Percentiles rank a stretch among this genome's conserved stretches.
Evolutionary conservation across 768 basidiomycete genomes (phyloP).

Genomic region (Lepiota brunneoincarnata): DNA sequence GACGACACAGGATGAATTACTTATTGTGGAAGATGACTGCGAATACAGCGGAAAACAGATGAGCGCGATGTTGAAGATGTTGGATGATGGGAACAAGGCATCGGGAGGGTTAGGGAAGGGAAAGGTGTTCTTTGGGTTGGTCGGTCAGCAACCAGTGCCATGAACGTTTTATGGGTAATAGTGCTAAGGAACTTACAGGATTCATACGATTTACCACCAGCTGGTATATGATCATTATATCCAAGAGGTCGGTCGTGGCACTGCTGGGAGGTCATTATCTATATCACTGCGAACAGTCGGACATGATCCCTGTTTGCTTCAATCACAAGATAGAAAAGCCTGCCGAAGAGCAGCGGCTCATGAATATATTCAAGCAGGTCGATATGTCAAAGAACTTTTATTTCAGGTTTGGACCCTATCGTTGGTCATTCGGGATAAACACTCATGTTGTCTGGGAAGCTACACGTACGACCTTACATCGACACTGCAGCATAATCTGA

Average conservation of each 20-base stretch:
- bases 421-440: neutral
- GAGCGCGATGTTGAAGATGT: constrained; percentile 88
- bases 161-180: neutral
- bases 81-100: constrained; percentile 90
- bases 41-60: constrained; percentile 89
- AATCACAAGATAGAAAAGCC: constrained; percentile 86
- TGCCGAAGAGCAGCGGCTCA: constrained; percentile 83
- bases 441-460: constrained; percentile 36
- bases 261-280: constrained; percentile 94
- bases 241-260: constrained; percentile 89
- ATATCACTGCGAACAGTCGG: constrained; percentile 93
- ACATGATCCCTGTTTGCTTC: constrained; percentile 73
- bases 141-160: constrained; percentile 44
- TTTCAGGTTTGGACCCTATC: constrained; percentile 63
- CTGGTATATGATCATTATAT: constrained; percentile 92
- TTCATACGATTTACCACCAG: constrained; percentile 94
- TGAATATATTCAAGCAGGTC: constrained; percentile 92
- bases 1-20: constrained; percentile 70
- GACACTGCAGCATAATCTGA: constrained; percentile 91
- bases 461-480: constrained; percentile 97
- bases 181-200: constrained; percentile 40
- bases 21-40: constrained; percentile 82
- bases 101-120: constrained; percentile 85
- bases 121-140: constrained; percentile 79
- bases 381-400: constrained; percentile 99